phyloP scores from a whole-genome alignment of 2,329 filamentous ascomycete species.

The Calonectria pseudoturangicola region DNA sequence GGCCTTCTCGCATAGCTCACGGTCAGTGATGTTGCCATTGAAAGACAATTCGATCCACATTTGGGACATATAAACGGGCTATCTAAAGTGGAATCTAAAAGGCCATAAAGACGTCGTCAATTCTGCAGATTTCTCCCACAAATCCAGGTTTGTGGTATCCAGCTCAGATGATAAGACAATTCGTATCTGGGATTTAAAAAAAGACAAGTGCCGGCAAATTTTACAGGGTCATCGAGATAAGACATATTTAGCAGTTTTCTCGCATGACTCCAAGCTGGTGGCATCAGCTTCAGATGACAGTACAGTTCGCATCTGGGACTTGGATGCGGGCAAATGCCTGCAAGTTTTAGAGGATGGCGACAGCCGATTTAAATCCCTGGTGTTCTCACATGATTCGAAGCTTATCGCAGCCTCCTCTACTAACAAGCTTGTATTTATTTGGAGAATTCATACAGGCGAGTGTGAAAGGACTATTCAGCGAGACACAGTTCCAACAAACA shows the following conservation, averaged over 20 bases:
- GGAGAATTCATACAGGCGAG: not conserved
- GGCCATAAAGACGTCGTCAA: not conserved
- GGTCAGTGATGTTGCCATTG: not conserved
- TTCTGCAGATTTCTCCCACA: not conserved
- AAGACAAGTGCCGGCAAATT: constrained; percentile 5
- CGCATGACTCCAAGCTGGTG: not conserved
- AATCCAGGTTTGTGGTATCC: not conserved
- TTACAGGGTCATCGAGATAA: not conserved
- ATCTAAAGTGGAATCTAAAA: not conserved
- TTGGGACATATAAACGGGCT: not conserved
- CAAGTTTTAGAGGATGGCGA: not conserved
- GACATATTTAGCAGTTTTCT: not conserved
- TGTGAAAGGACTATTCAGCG: not conserved
- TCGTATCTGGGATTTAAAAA: constrained; percentile 29
- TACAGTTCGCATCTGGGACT: not conserved
- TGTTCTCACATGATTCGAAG: not conserved
- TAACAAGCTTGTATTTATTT: not conserved
- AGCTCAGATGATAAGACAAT: constrained; percentile 1
- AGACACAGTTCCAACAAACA: not conserved
- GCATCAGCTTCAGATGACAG: not conserved
- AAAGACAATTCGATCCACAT: not conserved
- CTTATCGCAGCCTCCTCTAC: not conserved
- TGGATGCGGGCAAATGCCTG: not conserved
- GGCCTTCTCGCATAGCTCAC: not conserved
- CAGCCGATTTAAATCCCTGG: not conserved